A percentile compares a stretch with the other conserved stretches of the same genome.
phyloP scores from a whole-genome alignment of 2,329 filamentous ascomycete genomes.

The Alternaria sp. region DNA sequence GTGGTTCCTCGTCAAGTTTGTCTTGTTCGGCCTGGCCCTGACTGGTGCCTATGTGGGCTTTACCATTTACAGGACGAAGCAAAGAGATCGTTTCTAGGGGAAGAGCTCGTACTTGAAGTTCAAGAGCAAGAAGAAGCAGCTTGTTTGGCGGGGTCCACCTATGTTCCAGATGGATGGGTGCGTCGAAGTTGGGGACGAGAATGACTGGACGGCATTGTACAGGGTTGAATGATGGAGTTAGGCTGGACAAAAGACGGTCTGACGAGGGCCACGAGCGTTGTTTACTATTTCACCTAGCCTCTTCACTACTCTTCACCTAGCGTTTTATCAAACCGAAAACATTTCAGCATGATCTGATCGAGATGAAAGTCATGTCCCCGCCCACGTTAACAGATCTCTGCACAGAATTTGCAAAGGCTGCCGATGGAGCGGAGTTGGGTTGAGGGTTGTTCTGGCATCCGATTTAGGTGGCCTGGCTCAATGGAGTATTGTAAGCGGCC shows the following conservation, averaged over 20 bases:
- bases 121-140: conserved; percentile 7
- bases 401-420: conserved; percentile 12
- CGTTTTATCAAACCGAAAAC: conserved; percentile 11
- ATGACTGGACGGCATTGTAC: conserved; percentile 30
- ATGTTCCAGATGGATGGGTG: conserved; percentile 13
- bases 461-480: conserved; percentile 37
- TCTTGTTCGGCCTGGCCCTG: conserved; percentile 75
- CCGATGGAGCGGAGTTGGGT: conserved; percentile 18
- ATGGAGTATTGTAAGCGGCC: conserved; percentile 28
- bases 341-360: not conserved
- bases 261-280: conserved; percentile 19
- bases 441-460: conserved; percentile 34
- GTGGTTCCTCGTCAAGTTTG: conserved; percentile 81
- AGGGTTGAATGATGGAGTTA: conserved; percentile 29
- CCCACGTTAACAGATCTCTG: conserved; percentile 18
- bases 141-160: conserved; percentile 4
- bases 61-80: conserved; percentile 78
- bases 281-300: conserved; percentile 20
- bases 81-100: conserved; percentile 57
- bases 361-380: conserved; percentile 15
- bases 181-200: conserved; percentile 16
- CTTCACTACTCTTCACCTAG: conserved; percentile 19
- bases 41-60: conserved; percentile 85
- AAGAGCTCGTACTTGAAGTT: conserved; percentile 17
- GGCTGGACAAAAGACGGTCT: conserved; percentile 16